Percentiles rank a stretch among this genome's conserved stretches.
These are phyloP conservation scores for Plicaturopsis crispa DNA, from an alignment of 768 basidiomycete genomes.

Conservation along the genomic window DNA sequence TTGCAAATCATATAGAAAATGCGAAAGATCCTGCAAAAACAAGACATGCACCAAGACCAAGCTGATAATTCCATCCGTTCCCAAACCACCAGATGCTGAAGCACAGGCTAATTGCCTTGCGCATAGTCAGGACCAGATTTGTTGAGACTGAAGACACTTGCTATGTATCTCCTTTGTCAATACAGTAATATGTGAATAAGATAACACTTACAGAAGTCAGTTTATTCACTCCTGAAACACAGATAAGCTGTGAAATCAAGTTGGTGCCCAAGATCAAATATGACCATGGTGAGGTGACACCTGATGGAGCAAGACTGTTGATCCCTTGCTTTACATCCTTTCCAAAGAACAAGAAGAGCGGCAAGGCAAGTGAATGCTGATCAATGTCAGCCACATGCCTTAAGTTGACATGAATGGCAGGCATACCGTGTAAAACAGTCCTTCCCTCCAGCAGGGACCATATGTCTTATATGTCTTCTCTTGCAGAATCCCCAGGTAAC, in stretches of 20 bases:
- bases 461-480: constrained; percentile 68
- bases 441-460: constrained; percentile 78
- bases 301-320: constrained; percentile 32
- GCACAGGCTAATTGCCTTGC: constrained; percentile 75
- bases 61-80: constrained; percentile 57
- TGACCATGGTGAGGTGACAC: constrained; percentile 21
- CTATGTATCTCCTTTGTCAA: no score
- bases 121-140: constrained; percentile 69
- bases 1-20: constrained; percentile 37
- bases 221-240: constrained; percentile 76
- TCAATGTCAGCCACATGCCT: neutral
- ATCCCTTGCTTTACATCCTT: constrained; percentile 50
- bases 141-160: constrained; percentile 76
- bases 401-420: neutral
- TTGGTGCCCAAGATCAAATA: constrained; percentile 52
- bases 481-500: constrained; percentile 65
- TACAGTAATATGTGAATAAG: no score
- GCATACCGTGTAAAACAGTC: constrained; percentile 75
- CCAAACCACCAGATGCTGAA: constrained; percentile 85
- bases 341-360: constrained; percentile 59
- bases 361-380: constrained; percentile 77
- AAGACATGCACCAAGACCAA: constrained; percentile 63
- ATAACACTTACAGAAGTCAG: constrained; percentile 61
- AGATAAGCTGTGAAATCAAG: constrained; percentile 68
- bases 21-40: constrained; percentile 64